Evolutionary conservation across 345 rosid genomes (phyloP).

Genomic region (Citrus cavaleriei): DNA sequence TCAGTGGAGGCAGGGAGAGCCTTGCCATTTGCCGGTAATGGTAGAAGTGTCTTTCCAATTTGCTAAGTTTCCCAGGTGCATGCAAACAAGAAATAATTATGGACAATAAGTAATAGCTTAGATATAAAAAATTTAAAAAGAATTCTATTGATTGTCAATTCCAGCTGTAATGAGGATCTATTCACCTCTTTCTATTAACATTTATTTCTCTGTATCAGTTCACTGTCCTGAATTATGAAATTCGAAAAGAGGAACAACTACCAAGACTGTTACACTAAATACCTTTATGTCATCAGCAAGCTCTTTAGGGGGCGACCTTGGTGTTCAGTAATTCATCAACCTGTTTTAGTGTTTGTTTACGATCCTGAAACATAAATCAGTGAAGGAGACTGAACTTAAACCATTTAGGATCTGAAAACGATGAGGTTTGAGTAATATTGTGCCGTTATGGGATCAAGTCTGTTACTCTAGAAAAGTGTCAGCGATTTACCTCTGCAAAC

Average conservation of each 20-base stretch:
- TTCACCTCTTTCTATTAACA: not conserved
- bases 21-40: conserved; percentile 40
- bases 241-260: not conserved
- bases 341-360: conserved; percentile 72
- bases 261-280: not conserved
- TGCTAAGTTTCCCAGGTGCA: conserved; percentile 39
- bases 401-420: not conserved
- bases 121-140: too few relatives aligned
- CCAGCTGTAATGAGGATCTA: not conserved
- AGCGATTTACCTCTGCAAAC: conserved; percentile 63
- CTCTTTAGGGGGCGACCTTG: conserved; percentile 82
- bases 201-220: not conserved
- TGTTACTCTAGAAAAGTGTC: not conserved
- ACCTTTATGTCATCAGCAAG: conserved; percentile 82
- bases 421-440: not conserved
- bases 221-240: too few relatives aligned
- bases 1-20: conserved; percentile 50
- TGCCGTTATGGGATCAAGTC: not conserved
- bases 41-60: conserved; percentile 83
- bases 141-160: not conserved
- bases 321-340: conserved; percentile 85
- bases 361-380: conserved; percentile 50
- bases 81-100: conserved; percentile 2
- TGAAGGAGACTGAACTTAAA: not conserved
- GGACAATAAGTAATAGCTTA: not conserved